Evolutionary conservation across 768 basidiomycete genomes (phyloP), one percentile per base, ranked within the genome.

Genomic region (Piloderma croceum): DNA sequence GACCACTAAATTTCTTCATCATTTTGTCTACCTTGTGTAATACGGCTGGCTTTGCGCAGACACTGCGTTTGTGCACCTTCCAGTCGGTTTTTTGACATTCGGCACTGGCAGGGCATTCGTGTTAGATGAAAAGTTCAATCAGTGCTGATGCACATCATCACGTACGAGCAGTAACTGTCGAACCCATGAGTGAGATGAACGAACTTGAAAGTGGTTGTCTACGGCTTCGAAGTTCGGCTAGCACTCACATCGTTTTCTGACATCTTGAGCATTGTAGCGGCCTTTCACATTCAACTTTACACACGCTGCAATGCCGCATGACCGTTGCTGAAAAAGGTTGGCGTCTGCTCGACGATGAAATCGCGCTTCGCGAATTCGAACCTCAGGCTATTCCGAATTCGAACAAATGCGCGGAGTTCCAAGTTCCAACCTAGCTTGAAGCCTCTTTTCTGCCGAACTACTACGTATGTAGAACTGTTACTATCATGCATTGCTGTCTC

Each of bases 61-160:
- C 44, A 17, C 50, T 48, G 38, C 50, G 42, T 33, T 53, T 53
- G 24, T 53, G 51, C 19, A 36, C 44, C 25, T 53, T 53, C 51
- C 51, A 51, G 23, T 53, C 51, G 6, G 15, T 33, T 37, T 45
- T 51, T 36, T 51, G 44, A 23, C 50, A 53, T 6, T 37, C 50
- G 2, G 22, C 32, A 5, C 50, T 46, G 27, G 32, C 24, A n/a
- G n/a, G n/a, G n/a, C n/a, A n/a, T n/a, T n/a, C n/a, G n/a, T n/a
- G 13, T 31, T 29, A 20, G 20, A 7, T 24, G 17, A 23, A 12
- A 12, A 31, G 15, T 13, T 29, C 12, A 20, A 24, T 17, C 7
- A 3, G 17, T n/a, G 24, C 17, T 1, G 24, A 20, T 18, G n/a
- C 22, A 15, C 5, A 39, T 17, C 17, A 24, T 20, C 13, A 42